Evolutionary conservation across 306 rosid genomes (phyloP), one percentile per base, ranked within the genome.

Genomic region (Begonia loranthoides): DNA sequence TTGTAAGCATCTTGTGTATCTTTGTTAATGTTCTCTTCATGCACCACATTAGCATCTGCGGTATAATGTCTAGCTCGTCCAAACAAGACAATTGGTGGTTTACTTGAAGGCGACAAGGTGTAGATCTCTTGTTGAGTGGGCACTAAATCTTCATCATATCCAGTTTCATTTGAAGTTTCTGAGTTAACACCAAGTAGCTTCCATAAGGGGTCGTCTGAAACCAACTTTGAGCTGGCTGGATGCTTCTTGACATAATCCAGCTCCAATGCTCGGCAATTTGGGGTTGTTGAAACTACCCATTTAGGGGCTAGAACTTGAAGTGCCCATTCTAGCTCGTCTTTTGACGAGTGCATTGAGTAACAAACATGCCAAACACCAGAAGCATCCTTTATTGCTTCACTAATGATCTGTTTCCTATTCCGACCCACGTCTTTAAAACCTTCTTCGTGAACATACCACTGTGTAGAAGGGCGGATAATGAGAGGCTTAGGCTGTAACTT

Each of bases 201-300:
- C 73, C 75, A 53, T 41, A 80, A 41, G 52, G 79, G 73, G 43
- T 60, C 67, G 51, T 68, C 63, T 8, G 66, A 64, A 58, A 67
- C 51, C 40, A 66, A 12, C 36, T 68, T 61, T 54, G 87, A 49
- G 45, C 59, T 59, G 34, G 70, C 69, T 67, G 81, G 75, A 47
- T 83, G 69, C 68, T 74, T 78, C 73, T 74, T 74, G 13, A 83
- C 82, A 61, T 80, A 87, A 61, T 51, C 57, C 48, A 87, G 79
- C 59, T 83, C 90, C 80, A 73, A 65, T 53, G 87, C 89, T 70
- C 83, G 70, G 65, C 90, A 87, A 70, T 56, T 68, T 22, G 94
- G 85, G 56, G 94, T 79, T 45, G 90, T 87, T 54, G 96, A 87
- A 75, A 87, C 80, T 61, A 83, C 87, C 96, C 94, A 87, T 65